Percentiles rank a stretch among this genome's conserved stretches.
Evolutionary conservation across 495 filamentous ascomycete species (phyloP).

Genomic region (Aspergillus homomorphus): DNA sequence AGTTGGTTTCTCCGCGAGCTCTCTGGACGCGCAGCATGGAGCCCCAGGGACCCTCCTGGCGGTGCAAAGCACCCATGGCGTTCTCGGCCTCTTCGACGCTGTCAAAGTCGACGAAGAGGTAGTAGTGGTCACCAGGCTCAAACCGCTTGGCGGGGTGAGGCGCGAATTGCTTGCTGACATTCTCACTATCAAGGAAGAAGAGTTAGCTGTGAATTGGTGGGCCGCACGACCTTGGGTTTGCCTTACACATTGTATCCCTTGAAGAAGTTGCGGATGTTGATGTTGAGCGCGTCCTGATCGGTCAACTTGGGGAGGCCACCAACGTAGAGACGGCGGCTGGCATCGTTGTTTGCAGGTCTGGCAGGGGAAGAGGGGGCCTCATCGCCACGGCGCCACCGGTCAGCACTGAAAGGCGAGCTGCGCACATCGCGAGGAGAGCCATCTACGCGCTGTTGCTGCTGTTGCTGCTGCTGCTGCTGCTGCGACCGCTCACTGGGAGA

Average conservation of each 20-base stretch:
- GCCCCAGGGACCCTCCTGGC: constrained; percentile 45
- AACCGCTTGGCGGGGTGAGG: constrained; percentile 52
- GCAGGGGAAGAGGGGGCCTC: constrained; percentile 4
- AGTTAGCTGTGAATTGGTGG: neutral
- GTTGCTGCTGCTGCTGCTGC: constrained; percentile 15
- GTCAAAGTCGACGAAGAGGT: constrained; percentile 64
- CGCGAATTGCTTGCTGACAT: constrained; percentile 62
- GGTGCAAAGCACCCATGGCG: constrained; percentile 40
- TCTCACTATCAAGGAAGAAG: constrained; percentile 37
- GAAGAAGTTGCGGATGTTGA: constrained; percentile 57
- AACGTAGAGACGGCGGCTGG: constrained; percentile 59
- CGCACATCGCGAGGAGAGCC: constrained; percentile 19
- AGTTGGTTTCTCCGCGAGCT: constrained; percentile 37
- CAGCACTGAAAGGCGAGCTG: constrained; percentile 27
- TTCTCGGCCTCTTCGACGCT: constrained; percentile 55
- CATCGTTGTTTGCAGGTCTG: constrained; percentile 23
- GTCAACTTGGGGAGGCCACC: constrained; percentile 59
- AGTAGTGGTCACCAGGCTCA: constrained; percentile 59
- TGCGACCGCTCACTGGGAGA: constrained; percentile 31
- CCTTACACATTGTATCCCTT: constrained; percentile 51
- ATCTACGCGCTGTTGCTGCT: constrained; percentile 16
- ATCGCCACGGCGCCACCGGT: constrained; percentile 39
- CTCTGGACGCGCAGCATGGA: constrained; percentile 41
- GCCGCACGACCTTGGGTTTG: neutral
- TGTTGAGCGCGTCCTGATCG: constrained; percentile 52